A percentile compares a stretch with the other conserved stretches of the same genome.
phyloP scores from a whole-genome alignment of 2,329 filamentous ascomycete species.

The Fusarium abutilonis region DNA sequence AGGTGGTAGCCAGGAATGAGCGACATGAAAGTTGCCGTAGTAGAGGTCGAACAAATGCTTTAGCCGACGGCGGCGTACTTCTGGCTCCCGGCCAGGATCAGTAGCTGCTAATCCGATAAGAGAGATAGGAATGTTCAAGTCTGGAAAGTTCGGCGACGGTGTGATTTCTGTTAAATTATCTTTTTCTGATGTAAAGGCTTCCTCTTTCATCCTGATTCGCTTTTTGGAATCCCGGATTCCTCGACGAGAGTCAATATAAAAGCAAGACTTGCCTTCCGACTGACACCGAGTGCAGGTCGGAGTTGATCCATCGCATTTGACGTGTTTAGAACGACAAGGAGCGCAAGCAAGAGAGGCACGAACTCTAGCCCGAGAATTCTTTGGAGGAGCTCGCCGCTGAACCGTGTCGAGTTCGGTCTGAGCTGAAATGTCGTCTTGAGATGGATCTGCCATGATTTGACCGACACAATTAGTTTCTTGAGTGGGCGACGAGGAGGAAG shows the following conservation, averaged over 20 bases:
- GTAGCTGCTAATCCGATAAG: constrained; percentile 6
- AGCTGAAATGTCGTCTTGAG: constrained; percentile 9
- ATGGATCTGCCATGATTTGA: constrained; percentile 28
- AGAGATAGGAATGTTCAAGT: constrained; percentile 1
- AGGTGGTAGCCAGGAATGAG: constrained; percentile 40
- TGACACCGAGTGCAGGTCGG: constrained; percentile 38
- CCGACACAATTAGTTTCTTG: neutral
- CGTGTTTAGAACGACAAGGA: constrained; percentile 38
- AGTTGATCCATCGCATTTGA: constrained; percentile 33
- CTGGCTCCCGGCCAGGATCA: constrained; percentile 18
- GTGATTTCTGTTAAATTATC: constrained; percentile 14
- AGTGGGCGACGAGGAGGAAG: constrained; percentile 3
- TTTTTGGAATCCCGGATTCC: constrained; percentile 34
- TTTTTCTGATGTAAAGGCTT: neutral
- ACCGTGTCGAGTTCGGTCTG: constrained; percentile 2
- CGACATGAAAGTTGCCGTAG: constrained; percentile 39
- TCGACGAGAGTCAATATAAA: constrained; percentile 37
- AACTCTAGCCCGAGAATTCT: constrained; percentile 23
- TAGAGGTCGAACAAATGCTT: constrained; percentile 35
- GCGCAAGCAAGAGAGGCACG: constrained; percentile 40
- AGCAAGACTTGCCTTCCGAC: constrained; percentile 24
- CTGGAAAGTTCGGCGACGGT: constrained; percentile 21
- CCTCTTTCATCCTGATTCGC: constrained; percentile 19
- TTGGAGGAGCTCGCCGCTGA: constrained; percentile 22
- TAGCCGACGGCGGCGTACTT: neutral